A percentile compares a stretch with the other conserved stretches of the same genome.
phyloP scores from a whole-genome alignment of 805 yeast species.

The Metschnikowia henanensis region DNA sequence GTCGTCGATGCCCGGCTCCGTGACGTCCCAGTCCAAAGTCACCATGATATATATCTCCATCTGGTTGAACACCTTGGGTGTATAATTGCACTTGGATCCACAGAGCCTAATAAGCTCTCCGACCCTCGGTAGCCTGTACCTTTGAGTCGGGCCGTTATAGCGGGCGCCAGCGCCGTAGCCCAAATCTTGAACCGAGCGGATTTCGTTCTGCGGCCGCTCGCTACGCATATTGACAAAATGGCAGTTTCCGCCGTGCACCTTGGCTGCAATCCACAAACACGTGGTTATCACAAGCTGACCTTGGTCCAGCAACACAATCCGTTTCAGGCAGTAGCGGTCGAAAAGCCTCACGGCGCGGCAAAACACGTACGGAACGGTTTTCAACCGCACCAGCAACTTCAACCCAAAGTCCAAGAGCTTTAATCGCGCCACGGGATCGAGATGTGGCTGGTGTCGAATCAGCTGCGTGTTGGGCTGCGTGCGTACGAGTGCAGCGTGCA shows the following conservation, averaged over 20 bases:
- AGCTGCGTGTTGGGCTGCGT: slow-evolving; percentile 51
- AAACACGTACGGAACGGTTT: slow-evolving; percentile 67
- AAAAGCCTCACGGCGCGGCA: slow-evolving; percentile 71
- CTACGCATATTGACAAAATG: slow-evolving; percentile 51
- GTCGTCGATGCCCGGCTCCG: slow-evolving; percentile 55
- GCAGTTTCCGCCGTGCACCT: slow-evolving; percentile 74
- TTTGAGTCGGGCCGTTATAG: slow-evolving; percentile 67
- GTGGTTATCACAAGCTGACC: slow-evolving; percentile 90
- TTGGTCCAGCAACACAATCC: slow-evolving; percentile 83
- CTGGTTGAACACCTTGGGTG: slow-evolving; percentile 49
- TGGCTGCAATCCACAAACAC: slow-evolving; percentile 90
- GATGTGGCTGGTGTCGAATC: slow-evolving; percentile 86
- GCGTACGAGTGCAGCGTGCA: slow-evolving; percentile 31
- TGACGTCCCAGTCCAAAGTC: slow-evolving; percentile 71
- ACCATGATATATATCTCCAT: slow-evolving; percentile 76
- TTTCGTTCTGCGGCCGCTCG: slow-evolving; percentile 8
- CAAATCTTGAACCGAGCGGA: slow-evolving; percentile 36
- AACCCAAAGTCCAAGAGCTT: slow-evolving; percentile 77
- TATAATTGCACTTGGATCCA: slow-evolving; percentile 58
- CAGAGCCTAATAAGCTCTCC: slow-evolving; percentile 70
- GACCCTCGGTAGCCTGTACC: slow-evolving; percentile 65
- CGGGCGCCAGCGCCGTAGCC: slow-evolving; percentile 56
- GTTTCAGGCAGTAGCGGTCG: slow-evolving; percentile 87
- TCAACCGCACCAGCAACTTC: slow-evolving; percentile 64
- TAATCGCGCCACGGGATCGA: slow-evolving; percentile 70